These are phyloP conservation scores for Trichoderma semiorbis DNA, from an alignment of 2,329 filamentous ascomycete genomes.

Conservation along the genomic window DNA sequence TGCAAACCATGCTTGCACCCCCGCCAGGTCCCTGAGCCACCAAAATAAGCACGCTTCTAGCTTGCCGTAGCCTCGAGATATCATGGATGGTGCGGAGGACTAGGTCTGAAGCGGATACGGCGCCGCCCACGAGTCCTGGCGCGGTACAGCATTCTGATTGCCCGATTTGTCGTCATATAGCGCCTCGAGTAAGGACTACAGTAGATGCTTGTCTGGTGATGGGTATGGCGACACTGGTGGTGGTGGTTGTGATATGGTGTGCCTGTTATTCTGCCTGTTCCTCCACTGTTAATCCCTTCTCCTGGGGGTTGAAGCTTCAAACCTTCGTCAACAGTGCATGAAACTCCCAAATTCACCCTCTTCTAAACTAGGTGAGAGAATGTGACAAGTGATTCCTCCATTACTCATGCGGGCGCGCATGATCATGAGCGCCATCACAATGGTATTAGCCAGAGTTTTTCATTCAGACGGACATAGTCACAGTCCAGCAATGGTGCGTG, in stretches of 20 bases:
- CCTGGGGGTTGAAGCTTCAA: neutral
- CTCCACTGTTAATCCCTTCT: neutral
- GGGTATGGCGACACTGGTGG: neutral
- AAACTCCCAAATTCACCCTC: neutral
- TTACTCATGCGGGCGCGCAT: neutral
- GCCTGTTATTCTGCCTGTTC: neutral
- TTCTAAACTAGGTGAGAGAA: neutral
- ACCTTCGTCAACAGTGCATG: neutral
- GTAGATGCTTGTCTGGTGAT: neutral
- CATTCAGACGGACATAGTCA: neutral
- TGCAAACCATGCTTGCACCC: neutral
- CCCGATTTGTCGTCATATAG: neutral
- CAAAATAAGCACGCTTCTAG: slow-evolving; percentile 14
- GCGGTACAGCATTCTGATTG: neutral
- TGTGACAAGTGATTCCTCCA: neutral
- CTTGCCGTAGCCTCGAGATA: neutral
- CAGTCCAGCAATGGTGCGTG: neutral
- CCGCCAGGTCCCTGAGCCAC: slow-evolving; percentile 2
- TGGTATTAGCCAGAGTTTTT: neutral
- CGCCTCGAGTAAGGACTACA: neutral
- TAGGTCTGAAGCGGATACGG: slow-evolving; percentile 6
- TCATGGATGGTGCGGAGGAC: slow-evolving; percentile 4
- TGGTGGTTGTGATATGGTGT: neutral
- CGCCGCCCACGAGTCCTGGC: neutral
- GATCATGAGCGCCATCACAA: neutral